Evolutionary conservation across 345 rosid genomes (phyloP), one percentile per base, ranked within the genome.

Genomic region (Boechera retrofracta): DNA sequence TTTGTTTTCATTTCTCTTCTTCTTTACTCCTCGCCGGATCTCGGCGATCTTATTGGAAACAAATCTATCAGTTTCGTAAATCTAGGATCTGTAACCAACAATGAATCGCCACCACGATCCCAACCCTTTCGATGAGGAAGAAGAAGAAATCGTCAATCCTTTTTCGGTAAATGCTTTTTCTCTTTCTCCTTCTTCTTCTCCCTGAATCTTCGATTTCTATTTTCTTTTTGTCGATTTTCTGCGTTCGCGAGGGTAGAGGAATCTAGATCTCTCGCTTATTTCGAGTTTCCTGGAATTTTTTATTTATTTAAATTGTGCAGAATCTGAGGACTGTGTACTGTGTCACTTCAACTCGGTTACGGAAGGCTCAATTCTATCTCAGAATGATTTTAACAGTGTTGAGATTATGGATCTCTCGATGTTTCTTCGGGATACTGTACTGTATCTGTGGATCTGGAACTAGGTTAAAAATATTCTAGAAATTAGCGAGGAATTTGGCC

Each of bases 51-150:
- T 60, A 18, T 76, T 33, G 69, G 74, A 29, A 31, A 21, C 18
- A 41, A 41, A 18, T 61, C 63, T 31, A 1, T 48, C 47, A 62
- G 65, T 53, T 15, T 70, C 75, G 69, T 12, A 18, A 66, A 66
- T 77, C 83, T 18, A 64, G 13, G 81, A 86, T 86, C 89, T 79
- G 3, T 15, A 74, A 77, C 57, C 2, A 28, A 62, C 49, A 6
- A 94, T 92, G 98, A 88, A 89, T 82, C 98, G 95, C 62, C 89
- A 83, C 86, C 83, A 79, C 75, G 98, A 94, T 69, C 97, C 98
- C 39, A 94, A 92, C 57, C 97, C 98, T 10, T 90, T 94, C 78
- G 97, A 94, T 38, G 98, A 94, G 69, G 82, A 79, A n/a, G 82
- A 79, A 15, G 82, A 79, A 70, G 82, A 94, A 69, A 88, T 85